phyloP scores from a whole-genome alignment of 345 rosid genomes.

The Euphorbia pulcherrima region DNA sequence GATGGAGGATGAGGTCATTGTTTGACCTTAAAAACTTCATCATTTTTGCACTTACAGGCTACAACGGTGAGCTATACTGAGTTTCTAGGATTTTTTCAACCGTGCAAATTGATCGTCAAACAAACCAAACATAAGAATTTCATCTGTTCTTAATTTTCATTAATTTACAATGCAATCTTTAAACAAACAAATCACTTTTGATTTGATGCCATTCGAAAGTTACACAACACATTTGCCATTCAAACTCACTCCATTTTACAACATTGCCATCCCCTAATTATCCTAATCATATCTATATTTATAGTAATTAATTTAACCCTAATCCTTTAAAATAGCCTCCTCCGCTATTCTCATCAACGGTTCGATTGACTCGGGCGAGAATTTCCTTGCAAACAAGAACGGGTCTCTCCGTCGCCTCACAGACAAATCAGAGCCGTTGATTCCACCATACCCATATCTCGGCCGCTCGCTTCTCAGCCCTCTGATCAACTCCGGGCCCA shows the following conservation, averaged over 20 bases:
- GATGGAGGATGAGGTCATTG: too few species aligned
- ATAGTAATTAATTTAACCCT: background rate
- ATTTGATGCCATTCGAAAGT: background rate
- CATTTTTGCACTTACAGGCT: too few species aligned
- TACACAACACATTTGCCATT: background rate
- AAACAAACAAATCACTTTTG: background rate
- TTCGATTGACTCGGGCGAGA: conserved; percentile 37
- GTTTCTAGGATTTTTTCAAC: too few species aligned
- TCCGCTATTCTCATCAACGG: conserved; percentile 45
- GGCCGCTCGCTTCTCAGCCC: conserved; percentile 39
- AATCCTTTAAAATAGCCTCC: conserved; percentile 54
- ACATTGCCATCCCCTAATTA: background rate
- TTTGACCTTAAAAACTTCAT: too few species aligned
- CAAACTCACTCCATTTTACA: background rate
- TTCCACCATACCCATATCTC: conserved; percentile 49
- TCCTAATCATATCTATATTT: background rate
- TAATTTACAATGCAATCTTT: background rate
- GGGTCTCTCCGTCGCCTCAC: conserved; percentile 33
- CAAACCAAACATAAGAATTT: too few species aligned
- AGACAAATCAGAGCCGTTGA: conserved; percentile 40
- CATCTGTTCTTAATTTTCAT: background rate
- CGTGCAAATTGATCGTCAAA: too few species aligned
- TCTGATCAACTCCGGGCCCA: conserved; percentile 46
- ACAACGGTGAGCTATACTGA: too few species aligned
- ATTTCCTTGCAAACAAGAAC: conserved; percentile 69